Conservation (phyloP, 2,329 filamentous ascomycete genomes). For the Corynespora cassiicola region DNA sequence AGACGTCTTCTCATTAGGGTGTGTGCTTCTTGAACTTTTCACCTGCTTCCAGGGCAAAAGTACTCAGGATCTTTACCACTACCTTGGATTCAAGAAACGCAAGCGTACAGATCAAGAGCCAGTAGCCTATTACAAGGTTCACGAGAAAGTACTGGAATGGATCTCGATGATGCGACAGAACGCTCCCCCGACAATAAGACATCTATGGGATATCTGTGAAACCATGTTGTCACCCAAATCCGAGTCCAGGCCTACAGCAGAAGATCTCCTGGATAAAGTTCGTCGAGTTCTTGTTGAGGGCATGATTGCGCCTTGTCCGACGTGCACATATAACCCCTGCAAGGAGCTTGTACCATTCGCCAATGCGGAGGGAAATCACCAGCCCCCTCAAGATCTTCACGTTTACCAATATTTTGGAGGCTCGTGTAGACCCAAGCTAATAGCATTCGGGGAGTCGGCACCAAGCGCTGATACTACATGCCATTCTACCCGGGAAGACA, state of each 20-base stretch:
- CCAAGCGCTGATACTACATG: too few relatives aligned
- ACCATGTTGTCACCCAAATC: constrained; percentile 10
- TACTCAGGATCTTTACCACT: constrained; percentile 7
- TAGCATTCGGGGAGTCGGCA: too few relatives aligned
- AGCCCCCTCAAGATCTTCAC: too few relatives aligned
- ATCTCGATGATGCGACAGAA: constrained; percentile 6
- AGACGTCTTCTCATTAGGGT: constrained; percentile 14
- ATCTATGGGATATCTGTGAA: constrained; percentile 15
- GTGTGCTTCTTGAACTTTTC: constrained; percentile 13
- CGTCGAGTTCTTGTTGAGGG: constrained; percentile 5
- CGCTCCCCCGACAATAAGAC: not conserved
- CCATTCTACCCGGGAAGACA: too few relatives aligned
- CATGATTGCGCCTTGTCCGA: not conserved
- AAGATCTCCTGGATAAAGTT: constrained; percentile 7
- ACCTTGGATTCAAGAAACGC: constrained; percentile 10
- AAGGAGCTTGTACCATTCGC: too few relatives aligned
- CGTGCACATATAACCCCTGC: constrained; percentile 2
- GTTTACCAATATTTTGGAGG: too few relatives aligned
- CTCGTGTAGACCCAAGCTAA: too few relatives aligned
- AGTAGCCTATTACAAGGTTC: constrained; percentile 11
- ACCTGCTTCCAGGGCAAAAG: constrained; percentile 10
- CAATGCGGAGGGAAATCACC: too few relatives aligned
- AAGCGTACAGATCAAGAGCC: not conserved
- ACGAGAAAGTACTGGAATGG: constrained; percentile 11
- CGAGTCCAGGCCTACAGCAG: constrained; percentile 9